Percentiles rank a stretch among this genome's conserved stretches.
These are phyloP conservation scores for Chlorella variabilis DNA, from an alignment of 163 green algal genomes.

Conservation along the genomic window DNA sequence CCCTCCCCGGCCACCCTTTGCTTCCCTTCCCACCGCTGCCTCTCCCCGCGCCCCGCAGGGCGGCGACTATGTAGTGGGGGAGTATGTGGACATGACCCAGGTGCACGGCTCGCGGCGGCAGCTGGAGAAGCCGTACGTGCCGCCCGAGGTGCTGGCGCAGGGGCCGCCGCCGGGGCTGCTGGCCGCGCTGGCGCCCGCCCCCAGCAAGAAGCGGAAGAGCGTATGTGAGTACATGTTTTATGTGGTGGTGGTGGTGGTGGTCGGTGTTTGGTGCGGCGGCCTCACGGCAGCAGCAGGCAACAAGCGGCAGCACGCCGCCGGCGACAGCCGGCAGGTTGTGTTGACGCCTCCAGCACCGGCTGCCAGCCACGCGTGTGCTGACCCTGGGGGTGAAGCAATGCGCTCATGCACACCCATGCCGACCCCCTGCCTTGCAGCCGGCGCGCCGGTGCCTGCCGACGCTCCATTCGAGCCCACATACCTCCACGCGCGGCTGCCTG, in stretches of 20 bases:
- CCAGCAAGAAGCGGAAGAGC: conserved; percentile 38
- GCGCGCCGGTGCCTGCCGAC: conserved; percentile 23
- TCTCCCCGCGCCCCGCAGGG: neutral
- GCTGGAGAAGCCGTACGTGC: conserved; percentile 22
- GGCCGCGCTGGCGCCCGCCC: conserved; percentile 7
- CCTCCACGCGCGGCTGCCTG: conserved; percentile 31
- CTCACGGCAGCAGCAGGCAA: no score
- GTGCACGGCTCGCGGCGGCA: conserved; percentile 44
- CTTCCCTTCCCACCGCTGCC: neutral
- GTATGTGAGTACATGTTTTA: neutral
- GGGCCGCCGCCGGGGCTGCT: conserved; percentile 17
- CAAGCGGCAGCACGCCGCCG: no score
- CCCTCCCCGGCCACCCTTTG: no score
- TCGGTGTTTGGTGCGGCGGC: neutral
- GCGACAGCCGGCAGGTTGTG: no score
- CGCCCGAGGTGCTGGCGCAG: neutral
- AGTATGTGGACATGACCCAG: conserved; percentile 42
- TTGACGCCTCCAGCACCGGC: no score
- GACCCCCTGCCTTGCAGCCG: conserved; percentile 7
- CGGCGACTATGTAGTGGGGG: conserved; percentile 43
- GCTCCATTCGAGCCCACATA: conserved; percentile 45
- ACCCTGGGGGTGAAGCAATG: no score
- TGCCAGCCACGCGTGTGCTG: no score
- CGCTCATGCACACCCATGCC: no score
- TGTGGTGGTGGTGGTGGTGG: neutral